A percentile compares a stretch with the other conserved stretches of the same genome.
phyloP scores from a whole-genome alignment of 352 stramenopile genomes.

The Pythium angustatum region DNA sequence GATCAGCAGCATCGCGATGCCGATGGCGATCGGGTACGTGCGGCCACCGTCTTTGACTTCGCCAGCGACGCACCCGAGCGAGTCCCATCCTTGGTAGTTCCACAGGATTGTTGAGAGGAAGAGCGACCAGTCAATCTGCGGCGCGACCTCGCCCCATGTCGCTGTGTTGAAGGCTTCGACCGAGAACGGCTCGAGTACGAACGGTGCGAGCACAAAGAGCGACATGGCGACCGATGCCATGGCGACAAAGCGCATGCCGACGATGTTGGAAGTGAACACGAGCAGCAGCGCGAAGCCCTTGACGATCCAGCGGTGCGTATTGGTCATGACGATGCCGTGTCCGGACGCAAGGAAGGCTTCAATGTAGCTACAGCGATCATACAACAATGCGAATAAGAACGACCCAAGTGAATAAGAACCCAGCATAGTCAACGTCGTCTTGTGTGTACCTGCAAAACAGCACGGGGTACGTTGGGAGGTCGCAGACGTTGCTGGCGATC shows the following conservation, averaged over 20 bases:
- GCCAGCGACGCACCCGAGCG: conserved; percentile 78
- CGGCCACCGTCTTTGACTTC: conserved; percentile 81
- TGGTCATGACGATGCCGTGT: conserved; percentile 51
- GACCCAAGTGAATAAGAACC: neutral
- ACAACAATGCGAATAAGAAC: neutral
- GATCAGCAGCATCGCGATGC: conserved; percentile 80
- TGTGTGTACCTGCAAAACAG: conserved; percentile 72
- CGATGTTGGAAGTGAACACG: conserved; percentile 68
- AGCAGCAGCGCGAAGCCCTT: conserved; percentile 70
- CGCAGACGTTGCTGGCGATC: conserved; percentile 83
- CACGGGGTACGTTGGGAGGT: conserved; percentile 82
- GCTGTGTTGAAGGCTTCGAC: conserved; percentile 73
- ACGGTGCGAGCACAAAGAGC: conserved; percentile 79
- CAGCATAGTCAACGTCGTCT: conserved; percentile 5
- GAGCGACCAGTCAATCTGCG: conserved; percentile 79
- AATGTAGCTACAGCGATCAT: conserved; percentile 81
- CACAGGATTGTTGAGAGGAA: conserved; percentile 86
- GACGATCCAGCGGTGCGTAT: conserved; percentile 63
- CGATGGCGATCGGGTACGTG: conserved; percentile 83
- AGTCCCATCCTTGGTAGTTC: conserved; percentile 90
- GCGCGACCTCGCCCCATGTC: conserved; percentile 68
- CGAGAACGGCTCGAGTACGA: conserved; percentile 73
- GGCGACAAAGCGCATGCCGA: conserved; percentile 78
- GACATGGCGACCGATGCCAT: conserved; percentile 80
- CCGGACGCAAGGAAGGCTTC: conserved; percentile 74